Evolutionary conservation across 192 early-diverging fungal species (phyloP).

Genomic region (Chytriomyces confervae): DNA sequence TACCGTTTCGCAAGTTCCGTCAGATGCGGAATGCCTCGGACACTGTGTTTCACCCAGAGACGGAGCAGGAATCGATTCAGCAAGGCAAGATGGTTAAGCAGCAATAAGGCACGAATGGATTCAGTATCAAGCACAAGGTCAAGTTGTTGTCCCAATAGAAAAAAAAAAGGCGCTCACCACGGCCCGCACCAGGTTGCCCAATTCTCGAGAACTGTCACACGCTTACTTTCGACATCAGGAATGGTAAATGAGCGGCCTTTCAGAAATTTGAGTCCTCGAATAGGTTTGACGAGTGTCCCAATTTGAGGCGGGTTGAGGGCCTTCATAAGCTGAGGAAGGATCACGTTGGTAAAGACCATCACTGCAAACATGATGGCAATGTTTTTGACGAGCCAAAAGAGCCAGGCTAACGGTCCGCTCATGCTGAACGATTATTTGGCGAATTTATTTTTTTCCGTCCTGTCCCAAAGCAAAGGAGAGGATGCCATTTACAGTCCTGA

Average conservation of each 20-base stretch:
- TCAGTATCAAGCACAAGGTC: no score
- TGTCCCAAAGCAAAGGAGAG: no score
- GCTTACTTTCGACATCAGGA: neutral
- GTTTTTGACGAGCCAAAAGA: no score
- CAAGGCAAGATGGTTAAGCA: neutral
- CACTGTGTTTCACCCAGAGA: conserved; percentile 21
- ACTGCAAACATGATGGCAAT: no score
- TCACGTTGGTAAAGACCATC: no score
- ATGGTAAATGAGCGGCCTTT: conserved; percentile 1
- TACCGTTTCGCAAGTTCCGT: conserved; percentile 58
- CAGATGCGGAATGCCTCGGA: conserved; percentile 52
- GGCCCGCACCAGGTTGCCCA: conserved; percentile 27
- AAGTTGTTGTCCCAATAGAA: no score
- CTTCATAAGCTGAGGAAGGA: neutral
- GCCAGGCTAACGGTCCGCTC: no score
- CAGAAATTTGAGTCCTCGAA: conserved; percentile 19
- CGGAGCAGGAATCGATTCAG: conserved; percentile 1
- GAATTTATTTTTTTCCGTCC: no score
- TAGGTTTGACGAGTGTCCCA: neutral
- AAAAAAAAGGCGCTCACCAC: neutral
- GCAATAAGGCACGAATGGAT: no score
- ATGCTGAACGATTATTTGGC: no score
- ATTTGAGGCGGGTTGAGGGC: conserved; percentile 6
- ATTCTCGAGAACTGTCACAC: conserved; percentile 18
- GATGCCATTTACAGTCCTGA: no score